A percentile compares a stretch with the other conserved stretches of the same genome.
phyloP scores from a whole-genome alignment of 2,329 filamentous ascomycete genomes.

The Pestalotiopsis sp. region DNA sequence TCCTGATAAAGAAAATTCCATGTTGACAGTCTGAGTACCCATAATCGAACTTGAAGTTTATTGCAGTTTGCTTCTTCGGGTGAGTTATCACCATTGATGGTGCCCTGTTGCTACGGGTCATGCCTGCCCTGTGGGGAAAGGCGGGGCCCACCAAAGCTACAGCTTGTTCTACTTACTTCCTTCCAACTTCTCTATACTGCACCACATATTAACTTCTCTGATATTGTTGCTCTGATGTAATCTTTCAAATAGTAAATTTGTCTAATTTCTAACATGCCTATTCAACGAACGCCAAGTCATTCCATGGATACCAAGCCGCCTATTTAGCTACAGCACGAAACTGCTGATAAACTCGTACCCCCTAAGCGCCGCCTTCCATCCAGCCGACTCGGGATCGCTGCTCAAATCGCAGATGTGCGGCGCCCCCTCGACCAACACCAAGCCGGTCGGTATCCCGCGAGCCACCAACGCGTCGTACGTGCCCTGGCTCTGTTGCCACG shows the following conservation, averaged over 20 bases:
- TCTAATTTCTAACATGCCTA: too few relatives aligned
- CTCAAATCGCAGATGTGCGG: conserved; percentile 16
- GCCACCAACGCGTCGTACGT: conserved; percentile 20
- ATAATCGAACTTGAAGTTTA: background rate
- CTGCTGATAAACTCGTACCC: conserved; percentile 13
- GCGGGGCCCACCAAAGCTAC: too few relatives aligned
- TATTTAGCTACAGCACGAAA: background rate
- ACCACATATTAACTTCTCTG: too few relatives aligned
- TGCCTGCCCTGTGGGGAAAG: too few relatives aligned
- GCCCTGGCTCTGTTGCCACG: conserved; percentile 22
- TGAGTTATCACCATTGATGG: background rate
- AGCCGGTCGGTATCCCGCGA: conserved; percentile 11
- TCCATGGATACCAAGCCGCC: too few relatives aligned
- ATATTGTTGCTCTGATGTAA: too few relatives aligned
- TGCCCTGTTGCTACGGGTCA: background rate
- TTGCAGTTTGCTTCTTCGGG: background rate
- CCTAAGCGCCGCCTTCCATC: conserved; percentile 10
- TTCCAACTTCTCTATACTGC: too few relatives aligned
- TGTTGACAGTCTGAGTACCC: background rate
- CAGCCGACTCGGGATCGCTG: conserved; percentile 9
- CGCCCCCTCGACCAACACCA: conserved; percentile 15
- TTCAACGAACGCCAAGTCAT: too few relatives aligned
- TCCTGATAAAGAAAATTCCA: background rate
- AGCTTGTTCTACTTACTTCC: too few relatives aligned
- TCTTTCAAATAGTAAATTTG: too few relatives aligned